Evolutionary conservation across 345 rosid species (phyloP), one percentile per base, ranked within the genome.

Genomic region (Heritiera fomes): DNA sequence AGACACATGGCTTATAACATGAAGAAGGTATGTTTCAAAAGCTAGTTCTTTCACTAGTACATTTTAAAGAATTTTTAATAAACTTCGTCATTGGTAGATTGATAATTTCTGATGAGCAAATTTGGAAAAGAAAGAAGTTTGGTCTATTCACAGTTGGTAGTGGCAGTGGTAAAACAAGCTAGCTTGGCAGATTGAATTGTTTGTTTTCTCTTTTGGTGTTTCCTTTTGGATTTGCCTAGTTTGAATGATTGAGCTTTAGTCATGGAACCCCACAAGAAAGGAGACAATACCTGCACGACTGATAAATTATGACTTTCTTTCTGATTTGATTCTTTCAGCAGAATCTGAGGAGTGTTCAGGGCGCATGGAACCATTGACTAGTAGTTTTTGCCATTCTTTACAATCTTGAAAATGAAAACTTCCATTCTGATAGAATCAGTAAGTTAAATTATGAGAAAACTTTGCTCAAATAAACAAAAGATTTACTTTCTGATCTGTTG

Each of bases 1-100:
- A 93, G 83, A 76, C 93, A 89, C 87, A 86, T 93, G 85, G 98
- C 98, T 83, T 90, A 83, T 78, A 90, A 91, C 87, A 89, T 93
- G 69, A 94, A 94, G 86, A 93, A 89, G 98, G 98, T 91, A 86
- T 7, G 75, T 20, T 8, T 17, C 47, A 9, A 40, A 28, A 68
- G 15, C 73, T 12, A 40, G 4, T 69, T 20, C 38, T 69, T 28
- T 64, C 20, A 14, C 20, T 14, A 28, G 11, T 64, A 15, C 69
- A 15, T 64, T 64, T 23, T 23, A 23, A 23, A 23, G 28, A 23
- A 23, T 23, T 23, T 23, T 23, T 23, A 23, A 23, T 23, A 23
- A 23, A 38, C 18, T 20, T 34, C 4, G 38, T 34, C 20, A 34
- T 15, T 34, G 20, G 9, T 8, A 64, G 9, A 62, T 62, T 63